Base-by-base conservation (phyloP, 139 green algal genomes). In the Diplosphaera chodatii region DNA sequence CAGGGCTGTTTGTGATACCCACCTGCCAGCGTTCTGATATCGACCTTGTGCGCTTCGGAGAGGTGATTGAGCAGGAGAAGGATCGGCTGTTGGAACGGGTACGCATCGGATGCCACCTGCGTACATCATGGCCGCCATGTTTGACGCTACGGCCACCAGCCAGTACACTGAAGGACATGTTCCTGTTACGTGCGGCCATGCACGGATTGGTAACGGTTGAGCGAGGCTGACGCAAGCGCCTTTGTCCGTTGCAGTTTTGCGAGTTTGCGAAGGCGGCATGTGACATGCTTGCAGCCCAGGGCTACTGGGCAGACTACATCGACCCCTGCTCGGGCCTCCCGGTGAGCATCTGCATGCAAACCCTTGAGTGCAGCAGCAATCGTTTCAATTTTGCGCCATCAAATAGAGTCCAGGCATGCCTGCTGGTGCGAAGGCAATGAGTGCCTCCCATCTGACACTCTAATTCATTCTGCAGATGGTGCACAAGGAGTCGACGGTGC, bases 301-400 rank as follows among this genome's bases (percentile, higher is more conserved):
- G 94, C 0, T 74, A 94, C 79, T 99, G 93, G 90, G 84, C 84
- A 10, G 94, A 99, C 74, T 99, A 96, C 82, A 96, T 99, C 28
- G 95, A 99, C 70, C 94, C 94, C 3, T 98, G 92, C 84, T 95
- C 86, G 15, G 94, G 94, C 8, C 77, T 98, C 21, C 89, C 92
- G 66, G 86, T 95, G 40, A 48, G 37, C 37, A 48, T 48, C 10
- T 6, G 10, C 8, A 48, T 48, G 37, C 37, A 20, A n/a, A n/a
- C n/a, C n/a, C n/a, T n/a, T n/a, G n/a, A n/a, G n/a, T n/a, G n/a
- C n/a, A n/a, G n/a, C n/a, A n/a, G n/a, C n/a, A n/a, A n/a, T n/a
- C n/a, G n/a, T n/a, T n/a, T n/a, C n/a, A n/a, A n/a, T n/a, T n/a
- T n/a, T n/a, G n/a, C n/a, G n/a, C n/a, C n/a, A n/a, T n/a, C n/a